phyloP scores from a whole-genome alignment of 2,329 filamentous ascomycete species.

The Alternaria brassicicola region DNA sequence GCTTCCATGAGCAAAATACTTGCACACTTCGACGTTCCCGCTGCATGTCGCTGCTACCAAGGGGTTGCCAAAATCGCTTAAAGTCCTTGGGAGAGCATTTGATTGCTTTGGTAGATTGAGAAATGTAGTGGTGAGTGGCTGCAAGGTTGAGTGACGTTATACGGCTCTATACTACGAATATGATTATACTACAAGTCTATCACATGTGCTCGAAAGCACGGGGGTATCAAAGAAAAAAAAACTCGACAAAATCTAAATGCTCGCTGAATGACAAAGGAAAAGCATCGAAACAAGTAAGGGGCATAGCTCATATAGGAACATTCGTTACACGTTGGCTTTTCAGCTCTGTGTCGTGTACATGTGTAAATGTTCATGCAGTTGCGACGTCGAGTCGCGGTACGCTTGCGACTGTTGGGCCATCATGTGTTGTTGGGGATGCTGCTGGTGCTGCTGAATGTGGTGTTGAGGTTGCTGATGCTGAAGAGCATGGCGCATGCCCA shows the following conservation, averaged over 20 bases:
- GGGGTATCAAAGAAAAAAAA: constrained; percentile 29
- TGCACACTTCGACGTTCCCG: too few species aligned
- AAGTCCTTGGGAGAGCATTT: too few species aligned
- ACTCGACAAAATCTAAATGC: constrained; percentile 19
- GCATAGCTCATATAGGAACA: constrained; percentile 4
- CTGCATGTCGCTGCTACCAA: too few species aligned
- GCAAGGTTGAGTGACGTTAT: background rate
- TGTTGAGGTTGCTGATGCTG: constrained; percentile 24
- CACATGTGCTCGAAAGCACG: constrained; percentile 20
- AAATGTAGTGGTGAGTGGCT: too few species aligned
- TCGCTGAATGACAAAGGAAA: constrained; percentile 18
- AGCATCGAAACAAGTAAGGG: background rate
- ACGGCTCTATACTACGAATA: background rate
- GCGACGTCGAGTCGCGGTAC: constrained; percentile 23
- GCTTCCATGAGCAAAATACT: too few species aligned
- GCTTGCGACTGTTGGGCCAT: constrained; percentile 27
- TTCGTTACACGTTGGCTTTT: constrained; percentile 9
- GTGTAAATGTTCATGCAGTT: constrained; percentile 34
- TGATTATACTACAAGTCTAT: constrained; percentile 25
- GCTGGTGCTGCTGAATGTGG: constrained; percentile 18
- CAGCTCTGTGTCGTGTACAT: constrained; percentile 30
- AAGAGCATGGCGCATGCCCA: constrained; percentile 30
- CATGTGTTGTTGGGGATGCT: constrained; percentile 31
- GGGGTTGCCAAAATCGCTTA: too few species aligned
- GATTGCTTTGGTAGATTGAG: too few species aligned